Evolutionary conservation across 2,329 filamentous ascomycete species (phyloP), one percentile per base, ranked within the genome.

Genomic region (Penicillium rolfsii): DNA sequence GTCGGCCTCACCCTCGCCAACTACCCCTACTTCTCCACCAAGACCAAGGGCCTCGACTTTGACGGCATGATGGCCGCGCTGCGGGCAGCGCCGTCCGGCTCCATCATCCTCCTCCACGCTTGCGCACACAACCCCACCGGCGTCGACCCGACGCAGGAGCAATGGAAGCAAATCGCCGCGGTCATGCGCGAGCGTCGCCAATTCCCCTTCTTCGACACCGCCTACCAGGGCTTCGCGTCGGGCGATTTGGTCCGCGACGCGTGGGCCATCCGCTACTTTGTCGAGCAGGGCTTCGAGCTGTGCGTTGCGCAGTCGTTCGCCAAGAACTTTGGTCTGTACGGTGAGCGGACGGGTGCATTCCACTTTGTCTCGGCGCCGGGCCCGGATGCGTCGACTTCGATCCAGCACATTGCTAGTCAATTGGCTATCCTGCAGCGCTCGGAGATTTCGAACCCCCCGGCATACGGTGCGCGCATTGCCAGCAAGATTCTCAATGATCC

Each of bases 121-220:
- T 99, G 95, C 77, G 95, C 95, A 40, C 95, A 99, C 83, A 99
- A 99, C 83, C 95, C 95, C 38, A 99, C 95, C 1, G 95, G 95
- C 61, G 93, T 99, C 65, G 95, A 99, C 79, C 93, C 93, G 7
- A 96, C 93, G 22, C 84, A 90, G 68, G 91, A 94, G 57, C 95
- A 99, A 81, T 99, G 95, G 95, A 91, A 90, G 77, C 86, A 96
- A 80, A 87, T 99, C 64, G 93, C 94, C 55, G 78, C 83, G 46
- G 78, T 97, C 48, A 88, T 98, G 78, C 86, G 85, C 71, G 78
- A 86, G 72, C 92, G 90, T 80, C 86, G 86, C 65, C 94, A 96
- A 79, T 97, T 99, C 82, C 94, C 95, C 71, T 98, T 99, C 86
- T 98, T 99, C 80, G 95, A 99, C 83, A 91, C 87, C 67, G 95